These are phyloP conservation scores for Crepidotus variabilis DNA, from an alignment of 768 basidiomycete species.

Conservation along the genomic window DNA sequence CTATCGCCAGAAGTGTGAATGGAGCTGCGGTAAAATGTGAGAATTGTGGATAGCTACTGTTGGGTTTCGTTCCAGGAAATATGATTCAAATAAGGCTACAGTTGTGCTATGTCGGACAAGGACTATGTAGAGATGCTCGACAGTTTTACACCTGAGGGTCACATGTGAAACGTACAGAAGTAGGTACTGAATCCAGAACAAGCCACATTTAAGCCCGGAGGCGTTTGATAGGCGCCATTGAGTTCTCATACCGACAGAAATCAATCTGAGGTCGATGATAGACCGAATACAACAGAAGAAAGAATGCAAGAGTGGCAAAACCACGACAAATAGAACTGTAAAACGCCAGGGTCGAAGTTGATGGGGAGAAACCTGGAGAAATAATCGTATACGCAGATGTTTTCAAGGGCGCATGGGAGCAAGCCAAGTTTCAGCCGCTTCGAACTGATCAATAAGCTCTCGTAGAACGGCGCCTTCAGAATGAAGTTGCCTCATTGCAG, in stretches of 20 bases:
- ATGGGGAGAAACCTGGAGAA: not conserved
- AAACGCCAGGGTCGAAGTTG: not conserved
- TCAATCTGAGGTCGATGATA: not conserved
- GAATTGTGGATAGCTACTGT: too few relatives aligned
- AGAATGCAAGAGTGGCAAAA: not conserved
- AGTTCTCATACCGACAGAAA: not conserved
- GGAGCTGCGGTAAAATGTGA: too few relatives aligned
- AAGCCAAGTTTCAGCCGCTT: constrained; percentile 92
- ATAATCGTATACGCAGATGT: not conserved
- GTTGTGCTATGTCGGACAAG: too few relatives aligned
- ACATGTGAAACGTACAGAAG: not conserved
- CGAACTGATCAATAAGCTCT: constrained; percentile 93
- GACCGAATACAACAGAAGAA: not conserved
- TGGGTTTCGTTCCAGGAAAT: too few relatives aligned
- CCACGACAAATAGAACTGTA: not conserved
- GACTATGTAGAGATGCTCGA: too few relatives aligned
- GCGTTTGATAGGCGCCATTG: not conserved
- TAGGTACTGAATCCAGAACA: not conserved
- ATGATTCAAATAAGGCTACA: too few relatives aligned
- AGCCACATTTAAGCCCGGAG: not conserved
- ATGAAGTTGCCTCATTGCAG: constrained; percentile 87
- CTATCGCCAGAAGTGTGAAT: too few relatives aligned
- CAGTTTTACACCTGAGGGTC: not conserved
- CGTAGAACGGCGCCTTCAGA: constrained; percentile 75
- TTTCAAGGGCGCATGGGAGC: constrained; percentile 85